These are phyloP conservation scores for Musa beccarii DNA, from an alignment of 176 grass and related monocot genomes.

Conservation along the genomic window DNA sequence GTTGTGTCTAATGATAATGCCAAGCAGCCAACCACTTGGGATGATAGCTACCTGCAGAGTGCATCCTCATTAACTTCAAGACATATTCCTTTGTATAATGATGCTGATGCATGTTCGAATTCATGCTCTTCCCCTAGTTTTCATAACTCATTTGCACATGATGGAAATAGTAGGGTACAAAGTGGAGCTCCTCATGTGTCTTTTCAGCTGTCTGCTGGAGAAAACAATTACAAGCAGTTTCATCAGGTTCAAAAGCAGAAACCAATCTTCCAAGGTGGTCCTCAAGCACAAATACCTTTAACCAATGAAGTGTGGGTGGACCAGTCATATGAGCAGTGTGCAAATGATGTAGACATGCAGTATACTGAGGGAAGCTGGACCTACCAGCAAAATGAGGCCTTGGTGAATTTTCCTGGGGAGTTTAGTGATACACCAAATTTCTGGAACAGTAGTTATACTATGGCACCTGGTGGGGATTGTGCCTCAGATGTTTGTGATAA, in stretches of 20 bases:
- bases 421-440: no score
- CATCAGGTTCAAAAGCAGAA: not conserved
- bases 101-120: not conserved
- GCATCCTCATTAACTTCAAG: constrained; percentile 3
- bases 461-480: no score
- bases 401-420: no score
- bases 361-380: constrained; percentile 6
- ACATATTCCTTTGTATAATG: constrained; percentile 14
- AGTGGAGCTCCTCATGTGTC: constrained; percentile 4
- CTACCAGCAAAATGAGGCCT: not conserved
- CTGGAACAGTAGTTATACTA: no score
- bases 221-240: not conserved
- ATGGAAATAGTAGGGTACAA: not conserved
- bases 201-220: not conserved
- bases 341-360: not conserved
- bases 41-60: constrained; percentile 1
- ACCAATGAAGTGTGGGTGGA: not conserved
- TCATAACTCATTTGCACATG: not conserved
- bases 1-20: constrained; percentile 5
- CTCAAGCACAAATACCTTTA: not conserved
- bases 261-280: not conserved
- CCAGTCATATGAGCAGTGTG: not conserved
- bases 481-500: not conserved
- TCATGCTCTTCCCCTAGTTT: not conserved
- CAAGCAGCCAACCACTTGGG: not conserved